Evolutionary conservation across 495 filamentous ascomycete genomes (phyloP), one percentile per base, ranked within the genome.

Genomic region (Penicillium egyptiacum): DNA sequence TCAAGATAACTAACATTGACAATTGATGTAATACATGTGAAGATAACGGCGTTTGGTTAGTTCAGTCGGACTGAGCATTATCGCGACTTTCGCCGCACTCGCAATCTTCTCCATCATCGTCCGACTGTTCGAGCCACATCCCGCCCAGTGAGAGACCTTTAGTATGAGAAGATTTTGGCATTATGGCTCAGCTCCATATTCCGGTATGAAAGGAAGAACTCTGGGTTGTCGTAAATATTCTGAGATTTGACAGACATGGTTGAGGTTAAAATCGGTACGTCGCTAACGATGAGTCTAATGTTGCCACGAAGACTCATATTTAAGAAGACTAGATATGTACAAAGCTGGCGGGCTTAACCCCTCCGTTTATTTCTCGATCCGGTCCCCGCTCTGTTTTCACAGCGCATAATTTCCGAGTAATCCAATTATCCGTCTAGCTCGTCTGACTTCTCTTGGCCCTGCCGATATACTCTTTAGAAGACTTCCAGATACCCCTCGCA

Each of bases 401-500:
- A 9, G 12, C 23, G 26, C 23, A 25, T 25, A 25, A 25, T 31
- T n/a, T 19, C 4, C 16, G 8, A 49, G 4, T 26, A 16, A 14
- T 16, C 35, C 16, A n/a, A n/a, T 37, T 37, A n/a, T 37, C 7
- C 7, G 12, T 19, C n/a, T 30, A 41, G 5, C 26, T 22, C 23
- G 22, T 40, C 22, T 51, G 5, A 19, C 22, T 30, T 48, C 42
- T 7, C 25, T 37, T 6, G 31, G 53, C 47, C 11, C 23, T 28
- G 0, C 35, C 56, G 11, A 58, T 52, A 22, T 44, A 62, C n/a
- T 43, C 17, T 25, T 17, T 51, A 0, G 46, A 59, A 22, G 56
- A 48, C 7, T 57, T 66, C 70, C 68, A 75, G 17, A 70, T 57
- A 3, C 71, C 71, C 26, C 57, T 47, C 0, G 55, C 33, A 8